These are phyloP conservation scores for Baudoinia panamericana DNA, from an alignment of 495 filamentous ascomycete species.

Conservation along the genomic window DNA sequence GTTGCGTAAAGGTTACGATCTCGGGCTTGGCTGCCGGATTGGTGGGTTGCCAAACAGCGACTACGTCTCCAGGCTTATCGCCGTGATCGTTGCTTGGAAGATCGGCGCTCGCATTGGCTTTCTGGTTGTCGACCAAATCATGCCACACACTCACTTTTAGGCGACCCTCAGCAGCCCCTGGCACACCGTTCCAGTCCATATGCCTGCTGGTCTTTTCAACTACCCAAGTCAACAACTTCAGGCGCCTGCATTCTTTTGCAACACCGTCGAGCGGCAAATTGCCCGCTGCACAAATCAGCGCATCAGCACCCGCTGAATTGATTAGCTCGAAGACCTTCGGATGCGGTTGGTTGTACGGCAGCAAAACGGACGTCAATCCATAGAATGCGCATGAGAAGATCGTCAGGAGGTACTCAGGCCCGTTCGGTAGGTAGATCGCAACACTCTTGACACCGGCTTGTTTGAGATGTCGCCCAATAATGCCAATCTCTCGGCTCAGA, in stretches of 20 bases:
- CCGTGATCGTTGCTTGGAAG: slow-evolving; percentile 32
- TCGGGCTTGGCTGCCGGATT: slow-evolving; percentile 39
- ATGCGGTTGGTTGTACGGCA: slow-evolving; percentile 66
- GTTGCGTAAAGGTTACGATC: slow-evolving; percentile 61
- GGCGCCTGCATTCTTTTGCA: slow-evolving; percentile 47
- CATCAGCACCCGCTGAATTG: slow-evolving; percentile 56
- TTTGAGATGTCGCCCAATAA: slow-evolving; percentile 66
- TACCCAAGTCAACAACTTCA: slow-evolving; percentile 81
- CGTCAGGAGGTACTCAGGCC: slow-evolving; percentile 65
- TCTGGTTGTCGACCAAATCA: slow-evolving; percentile 59
- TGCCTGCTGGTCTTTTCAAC: slow-evolving; percentile 84
- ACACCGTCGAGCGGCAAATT: slow-evolving; percentile 67
- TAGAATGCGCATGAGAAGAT: slow-evolving; percentile 74
- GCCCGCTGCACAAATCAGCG: slow-evolving; percentile 75
- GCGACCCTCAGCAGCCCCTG: slow-evolving; percentile 53
- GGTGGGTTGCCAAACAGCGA: slow-evolving; percentile 28
- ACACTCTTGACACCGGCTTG: slow-evolving; percentile 58
- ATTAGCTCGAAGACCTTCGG: slow-evolving; percentile 56
- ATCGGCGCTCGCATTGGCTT: slow-evolving; percentile 32
- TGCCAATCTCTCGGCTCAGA: slow-evolving; percentile 72
- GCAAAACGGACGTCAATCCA: slow-evolving; percentile 59
- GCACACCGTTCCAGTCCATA: slow-evolving; percentile 80
- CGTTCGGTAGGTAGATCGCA: slow-evolving; percentile 87
- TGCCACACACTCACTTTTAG: slow-evolving; percentile 79
- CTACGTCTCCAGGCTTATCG: slow-evolving; percentile 22